Base-by-base conservation (phyloP, 1,139 yeast genomes). In the Meyerozyma athensensis region DNA sequence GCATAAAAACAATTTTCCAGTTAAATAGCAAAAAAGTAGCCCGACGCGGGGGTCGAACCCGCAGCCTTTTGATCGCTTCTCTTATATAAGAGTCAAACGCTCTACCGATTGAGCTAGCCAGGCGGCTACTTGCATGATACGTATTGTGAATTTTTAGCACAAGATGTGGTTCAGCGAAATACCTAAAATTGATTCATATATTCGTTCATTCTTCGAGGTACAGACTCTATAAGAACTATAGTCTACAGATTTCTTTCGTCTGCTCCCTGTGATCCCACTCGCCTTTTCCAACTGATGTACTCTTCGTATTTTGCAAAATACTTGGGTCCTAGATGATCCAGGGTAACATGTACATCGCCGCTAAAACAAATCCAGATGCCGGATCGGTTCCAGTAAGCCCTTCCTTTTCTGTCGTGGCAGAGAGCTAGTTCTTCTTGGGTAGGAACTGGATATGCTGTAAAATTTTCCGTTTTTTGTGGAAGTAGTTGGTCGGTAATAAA, bases 351-450 rank as follows among this genome's bases (percentile, higher is more conserved):
- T 2, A 43, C 38, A 12, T 41, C 39, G 10, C 43, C 37, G 30
- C 53, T 47, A 3, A 52, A 44, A 40, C 72, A 65, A 36, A 50
- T 50, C 71, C 71, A 65, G 13, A 53, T 52, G 1, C 65, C 67
- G 14, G 48, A 45, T 34, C 65, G 47, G 36, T 52, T 57, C 66
- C 67, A 65, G 4, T 54, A 39, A 2, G 57, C 55, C 1, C 35
- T 30, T 0, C 71, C 71, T 9, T 51, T 42, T 10, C 54, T 45
- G 7, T 43, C 38, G 7, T 45, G 41, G 43, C 71, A 65, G 4
- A 51, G 38, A 5, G 48, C 44, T 31, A 60, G 53, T 43, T 65
- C 71, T 28, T 47, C 45, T 5, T 46, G 37, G 1, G 71, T 65
- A 2, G 71, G 71, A 26, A 62, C 65, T 6, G 51, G 52, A 22